Evolutionary conservation across 345 rosid species (phyloP), one percentile per base, ranked within the genome.

Genomic region (Isatis tinctoria): DNA sequence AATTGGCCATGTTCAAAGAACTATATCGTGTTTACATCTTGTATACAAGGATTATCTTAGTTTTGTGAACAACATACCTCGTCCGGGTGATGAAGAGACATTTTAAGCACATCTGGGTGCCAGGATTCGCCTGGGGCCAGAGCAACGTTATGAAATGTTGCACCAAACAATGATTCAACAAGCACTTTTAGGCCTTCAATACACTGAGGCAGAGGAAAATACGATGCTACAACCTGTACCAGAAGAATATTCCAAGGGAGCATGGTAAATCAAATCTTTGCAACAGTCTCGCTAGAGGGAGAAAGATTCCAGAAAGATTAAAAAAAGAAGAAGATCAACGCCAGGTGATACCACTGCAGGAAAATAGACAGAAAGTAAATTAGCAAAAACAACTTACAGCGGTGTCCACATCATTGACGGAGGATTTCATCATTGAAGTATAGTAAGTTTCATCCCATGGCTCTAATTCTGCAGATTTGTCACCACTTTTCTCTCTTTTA

Each of bases 381-480:
- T 32, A 76, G 57, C 28, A 65, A 60, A 66, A 51, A 53, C n/a
- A 65, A 85, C 96, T 78, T 87, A 94, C 99, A 12, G 82, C 74
- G 12, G 93, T 81, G 79, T 90, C 87, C 81, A 92, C 80, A 78
- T 86, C 79, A 75, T 83, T 84, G 70, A 78, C 76, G n/a, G 93
- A 88, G 37, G 96, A 86, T 78, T 86, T 94, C 96, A 94, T 90
- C 81, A 82, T 76, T 51, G 88, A 85, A 44, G 97, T 84, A 76
- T 90, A 92, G 80, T 90, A 86, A 24, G 96, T 76, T 80, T 94
- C 97, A 82, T 94, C 99, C 99, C 97, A 94, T 58, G 97, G 97
- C 80, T 94, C 93, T 67, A 94, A 71, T 75, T 86, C 96, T 70
- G 74, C 75, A 65, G 60, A 65, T 66, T 62, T 62, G 41, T 83